A percentile compares a stretch with the other conserved stretches of the same genome.
phyloP scores from a whole-genome alignment of 2,329 filamentous ascomycete species.

The Ploettnerulaceae sp. region DNA sequence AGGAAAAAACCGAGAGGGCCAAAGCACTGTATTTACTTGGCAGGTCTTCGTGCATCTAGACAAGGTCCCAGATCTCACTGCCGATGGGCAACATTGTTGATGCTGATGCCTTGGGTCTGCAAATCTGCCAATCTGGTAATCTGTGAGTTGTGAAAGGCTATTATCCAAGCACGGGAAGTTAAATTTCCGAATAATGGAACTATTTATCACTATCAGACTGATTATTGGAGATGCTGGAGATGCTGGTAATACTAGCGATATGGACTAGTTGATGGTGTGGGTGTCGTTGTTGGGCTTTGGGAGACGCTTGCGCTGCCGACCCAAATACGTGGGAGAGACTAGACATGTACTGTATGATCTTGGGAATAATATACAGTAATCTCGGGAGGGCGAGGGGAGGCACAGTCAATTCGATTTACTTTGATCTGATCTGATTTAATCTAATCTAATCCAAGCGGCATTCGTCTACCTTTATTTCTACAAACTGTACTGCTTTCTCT shows the following conservation, averaged over 20 bases:
- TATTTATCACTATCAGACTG: too few species aligned
- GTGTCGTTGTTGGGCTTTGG: conserved; percentile 11
- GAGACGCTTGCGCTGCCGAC: conserved; percentile 28
- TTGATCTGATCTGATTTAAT: too few species aligned
- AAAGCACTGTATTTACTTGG: conserved; percentile 2
- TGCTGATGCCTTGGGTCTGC: conserved; percentile 2
- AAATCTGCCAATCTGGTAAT: background rate
- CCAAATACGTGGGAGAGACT: conserved; percentile 26
- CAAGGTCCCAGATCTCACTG: background rate
- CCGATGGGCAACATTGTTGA: background rate
- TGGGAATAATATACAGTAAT: background rate
- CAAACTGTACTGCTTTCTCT: too few species aligned
- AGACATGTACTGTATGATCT: background rate
- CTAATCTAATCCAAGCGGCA: too few species aligned
- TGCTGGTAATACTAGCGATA: conserved; percentile 8
- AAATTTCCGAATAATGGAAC: conserved; percentile 1
- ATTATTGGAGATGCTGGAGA: conserved; percentile 2
- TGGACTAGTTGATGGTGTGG: background rate
- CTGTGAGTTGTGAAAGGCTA: background rate
- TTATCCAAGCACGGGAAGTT: background rate
- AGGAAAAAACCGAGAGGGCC: too few species aligned
- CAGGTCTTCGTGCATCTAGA: conserved; percentile 1
- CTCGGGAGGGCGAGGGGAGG: too few species aligned
- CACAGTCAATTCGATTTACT: too few species aligned
- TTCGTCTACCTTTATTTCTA: too few species aligned